These are phyloP conservation scores for Cercospora janseana DNA, from an alignment of 2,329 filamentous ascomycete species.

Conservation along the genomic window DNA sequence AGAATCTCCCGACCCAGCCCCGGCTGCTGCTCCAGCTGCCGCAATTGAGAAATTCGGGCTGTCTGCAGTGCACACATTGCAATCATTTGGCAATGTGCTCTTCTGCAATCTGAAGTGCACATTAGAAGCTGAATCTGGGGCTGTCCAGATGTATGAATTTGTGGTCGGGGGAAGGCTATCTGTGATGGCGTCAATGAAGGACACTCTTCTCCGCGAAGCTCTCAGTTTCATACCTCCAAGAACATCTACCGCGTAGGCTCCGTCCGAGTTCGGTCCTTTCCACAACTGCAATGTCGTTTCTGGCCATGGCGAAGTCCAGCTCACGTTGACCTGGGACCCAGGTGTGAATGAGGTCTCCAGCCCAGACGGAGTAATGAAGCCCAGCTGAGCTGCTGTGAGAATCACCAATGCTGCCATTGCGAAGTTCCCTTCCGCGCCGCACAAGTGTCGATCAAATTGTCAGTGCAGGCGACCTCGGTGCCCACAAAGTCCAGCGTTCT, in stretches of 20 bases:
- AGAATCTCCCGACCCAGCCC: conserved; percentile 1
- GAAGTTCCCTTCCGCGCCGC: not conserved
- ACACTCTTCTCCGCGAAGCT: not conserved
- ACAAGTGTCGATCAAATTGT: not conserved
- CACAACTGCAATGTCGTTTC: conserved; percentile 20
- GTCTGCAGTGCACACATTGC: conserved; percentile 10
- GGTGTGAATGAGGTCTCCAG: conserved; percentile 5
- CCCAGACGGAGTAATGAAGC: conserved; percentile 12
- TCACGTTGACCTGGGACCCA: conserved; percentile 19
- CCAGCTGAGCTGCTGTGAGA: conserved; percentile 16
- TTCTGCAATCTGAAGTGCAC: conserved; percentile 15
- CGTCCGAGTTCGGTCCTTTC: conserved; percentile 15
- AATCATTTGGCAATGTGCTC: conserved; percentile 12
- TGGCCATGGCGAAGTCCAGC: conserved; percentile 20
- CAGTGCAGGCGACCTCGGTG: not conserved
- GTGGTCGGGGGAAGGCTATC: conserved; percentile 5
- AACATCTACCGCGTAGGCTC: conserved; percentile 15
- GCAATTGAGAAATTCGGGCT: conserved; percentile 10
- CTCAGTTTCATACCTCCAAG: conserved; percentile 14
- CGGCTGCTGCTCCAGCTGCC: not conserved
- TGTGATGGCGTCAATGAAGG: not conserved
- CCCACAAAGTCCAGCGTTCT: not conserved
- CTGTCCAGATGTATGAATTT: conserved; percentile 2
- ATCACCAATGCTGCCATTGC: conserved; percentile 17
- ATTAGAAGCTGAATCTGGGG: conserved; percentile 1